Evolutionary conservation across 2,329 filamentous ascomycete genomes (phyloP), one percentile per base, ranked within the genome.

Genomic region (Botrytis sinoallii): DNA sequence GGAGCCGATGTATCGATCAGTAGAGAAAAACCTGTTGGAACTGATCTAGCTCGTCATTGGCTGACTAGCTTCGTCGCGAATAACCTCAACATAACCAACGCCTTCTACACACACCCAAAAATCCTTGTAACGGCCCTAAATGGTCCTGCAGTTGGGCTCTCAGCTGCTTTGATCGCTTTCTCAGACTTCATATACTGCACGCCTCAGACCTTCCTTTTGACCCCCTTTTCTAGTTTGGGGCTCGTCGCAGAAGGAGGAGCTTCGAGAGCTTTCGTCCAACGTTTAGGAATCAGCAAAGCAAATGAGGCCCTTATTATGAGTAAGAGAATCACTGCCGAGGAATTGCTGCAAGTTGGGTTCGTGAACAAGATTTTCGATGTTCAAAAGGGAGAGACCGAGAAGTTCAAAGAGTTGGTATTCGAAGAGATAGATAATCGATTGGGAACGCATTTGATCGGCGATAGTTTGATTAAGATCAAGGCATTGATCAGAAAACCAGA

Each of bases 301-400:
- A 97, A 97, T 80, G 96, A 98, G 86, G 95, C 96, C 20, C 87
- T 98, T 20, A 90, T 99, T 77, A 96, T 97, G 92, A 94, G 92
- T 79, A 93, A 92, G 82, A 87, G 90, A 63, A 93, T 98, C 78
- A 82, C 86, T 0, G 88, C 89, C 44, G 88, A 91, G 38, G 94
- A 97, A 80, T 86, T 98, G 44, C 85, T 95, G 75, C 84, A 87
- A 14, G 88, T 89, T 4, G 95, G 95, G 0, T 98, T 94, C 80
- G 93, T 97, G 63, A 98, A 98, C 79, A 92, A 91, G 82, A 87
- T 97, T 25, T 92, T 98, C 77, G 84, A 85, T 18, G 83, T 73
- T 63, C 87, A 52, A 85, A 85, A 42, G 87, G 91, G 87, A 38
- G 89, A 94, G 77, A 88, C 89, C 74, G 89, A 85, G 0, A 89